Evolutionary conservation across 106 monocot species (phyloP), one percentile per base, ranked within the genome.

Genomic region (Apostasia ramifera): DNA sequence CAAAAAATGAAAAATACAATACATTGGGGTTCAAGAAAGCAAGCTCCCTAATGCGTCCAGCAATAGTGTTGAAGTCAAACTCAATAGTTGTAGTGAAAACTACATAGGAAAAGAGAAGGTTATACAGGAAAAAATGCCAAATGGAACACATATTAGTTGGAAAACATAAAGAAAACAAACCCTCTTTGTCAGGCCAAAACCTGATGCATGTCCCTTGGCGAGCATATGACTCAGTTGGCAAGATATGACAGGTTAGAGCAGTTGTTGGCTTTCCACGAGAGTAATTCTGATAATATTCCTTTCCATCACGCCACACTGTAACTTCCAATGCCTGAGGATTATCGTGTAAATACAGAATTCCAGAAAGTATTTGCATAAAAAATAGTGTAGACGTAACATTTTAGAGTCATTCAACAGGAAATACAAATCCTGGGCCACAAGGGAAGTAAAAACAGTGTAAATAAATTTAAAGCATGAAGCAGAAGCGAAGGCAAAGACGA

Each of bases 11-110:
- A 5, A 43, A 10, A 65, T 49, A 15, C 3, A 65, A n/a, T 84
- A 97, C 97, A 86, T 89, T 77, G 26, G 97, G 97, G 71, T 97
- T 97, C 53, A 97, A 76, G 70, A 97, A 97, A 58, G 97, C 97
- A 60, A 97, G 86, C 60, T 97, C 97, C 81, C 97, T 84, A 41
- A 97, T 87, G 44, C 97, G 92, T 44, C 97, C 78, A 71, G 97
- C 71, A 53, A 97, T 87, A 50, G 92, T 97, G 79, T 85, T 85
- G 66, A 85, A 87, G 63, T 97, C 97, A 54, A 92, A 92, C 6
- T 74, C 12, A 66, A 90, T 87, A 14, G 89, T 71, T 51, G 97
- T 89, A 54, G 97, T 97, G 71, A 97, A 97, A 40, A 97, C 97
- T 97, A 66, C 76, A 81, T 60, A 47, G 40, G 53, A 44, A 55